Evolutionary conservation across 495 filamentous ascomycete genomes (phyloP), one percentile per base, ranked within the genome.

Genomic region (Aspergillus affinis): DNA sequence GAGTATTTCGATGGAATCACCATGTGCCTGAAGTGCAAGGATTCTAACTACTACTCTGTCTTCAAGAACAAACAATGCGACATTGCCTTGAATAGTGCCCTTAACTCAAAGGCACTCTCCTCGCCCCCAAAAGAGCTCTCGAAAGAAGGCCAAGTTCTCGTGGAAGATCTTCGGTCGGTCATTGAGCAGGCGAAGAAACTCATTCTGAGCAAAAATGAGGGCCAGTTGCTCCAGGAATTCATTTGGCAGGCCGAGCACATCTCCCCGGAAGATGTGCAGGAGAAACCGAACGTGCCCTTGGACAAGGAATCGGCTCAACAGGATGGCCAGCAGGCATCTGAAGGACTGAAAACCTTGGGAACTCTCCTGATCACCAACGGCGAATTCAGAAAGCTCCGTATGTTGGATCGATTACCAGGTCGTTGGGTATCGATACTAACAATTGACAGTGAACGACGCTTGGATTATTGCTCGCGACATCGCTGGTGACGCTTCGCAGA

Each of bases 191-290:
- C 94, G 15, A 97, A 97, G 76, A 72, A 86, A 41, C 78, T 98
- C 13, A 81, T 98, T n/a, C 80, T 98, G 36, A 89, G 86, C 72
- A 98, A 98, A 85, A 98, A 98, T 68, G 84, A 97, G 30, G 94
- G 93, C 62, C 90, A 98, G 65, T 75, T 97, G 26, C 75, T 98
- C 10, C 94, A 98, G 65, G 95, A 98, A 61, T 98, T 98, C 73
- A 91, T 97, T 78, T 98, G 88, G 88, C 87, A 95, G 66, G 91
- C 93, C 2, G 84, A 91, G 69, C 83, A 89, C 44, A 85, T 96
- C 44, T 67, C 65, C 44, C 75, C 81, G n/a, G 87, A 80, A 54
- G 73, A 83, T 52, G 79, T 87, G 9, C 65, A 76, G 55, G 68
- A 77, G 56, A 71, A 76, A 27, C 91, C 91, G 2, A 74, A 74